Conservation (phyloP, 768 basidiomycete species). For the Mycena latifolia region DNA sequence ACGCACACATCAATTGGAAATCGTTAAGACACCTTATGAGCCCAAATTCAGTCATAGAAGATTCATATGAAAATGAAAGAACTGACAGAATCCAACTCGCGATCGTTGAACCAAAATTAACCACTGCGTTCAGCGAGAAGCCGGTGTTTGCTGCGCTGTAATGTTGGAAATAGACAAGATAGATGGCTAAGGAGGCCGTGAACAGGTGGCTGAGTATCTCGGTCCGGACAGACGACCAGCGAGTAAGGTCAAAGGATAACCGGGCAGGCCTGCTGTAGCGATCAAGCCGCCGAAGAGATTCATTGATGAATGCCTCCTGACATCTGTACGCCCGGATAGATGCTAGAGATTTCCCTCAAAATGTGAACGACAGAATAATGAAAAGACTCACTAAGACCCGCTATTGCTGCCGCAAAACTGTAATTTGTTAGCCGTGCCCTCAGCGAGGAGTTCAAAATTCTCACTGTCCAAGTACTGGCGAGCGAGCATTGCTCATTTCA, state of each 20-base stretch:
- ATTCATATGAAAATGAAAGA: slow-evolving; percentile 44
- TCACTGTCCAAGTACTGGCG: slow-evolving; percentile 36
- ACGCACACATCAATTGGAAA: slow-evolving; percentile 9
- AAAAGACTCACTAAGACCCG: slow-evolving; percentile 59
- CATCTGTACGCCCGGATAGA: slow-evolving; percentile 78
- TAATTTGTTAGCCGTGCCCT: background rate
- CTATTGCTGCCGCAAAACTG: slow-evolving; percentile 67
- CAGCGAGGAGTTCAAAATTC: slow-evolving; percentile 27
- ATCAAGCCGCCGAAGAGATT: slow-evolving; percentile 67
- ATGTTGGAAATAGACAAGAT: slow-evolving; percentile 60
- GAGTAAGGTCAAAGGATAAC: slow-evolving; percentile 66
- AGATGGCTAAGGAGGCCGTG: slow-evolving; percentile 63
- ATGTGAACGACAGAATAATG: background rate
- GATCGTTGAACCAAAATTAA: slow-evolving; percentile 32
- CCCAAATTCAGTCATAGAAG: background rate
- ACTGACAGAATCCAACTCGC: slow-evolving; percentile 43
- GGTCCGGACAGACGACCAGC: slow-evolving; percentile 57
- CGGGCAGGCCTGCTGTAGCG: slow-evolving; percentile 60
- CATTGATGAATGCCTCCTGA: slow-evolving; percentile 57
- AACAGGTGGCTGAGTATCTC: slow-evolving; percentile 10
- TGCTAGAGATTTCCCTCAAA: slow-evolving; percentile 41
- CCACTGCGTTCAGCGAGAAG: slow-evolving; percentile 67
- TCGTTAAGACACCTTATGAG: slow-evolving; percentile 5
- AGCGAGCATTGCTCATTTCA: slow-evolving; percentile 13
- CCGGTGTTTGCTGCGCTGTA: slow-evolving; percentile 60